Conservation (phyloP, 495 filamentous ascomycete genomes). For the Corynascus novoguineensis region DNA sequence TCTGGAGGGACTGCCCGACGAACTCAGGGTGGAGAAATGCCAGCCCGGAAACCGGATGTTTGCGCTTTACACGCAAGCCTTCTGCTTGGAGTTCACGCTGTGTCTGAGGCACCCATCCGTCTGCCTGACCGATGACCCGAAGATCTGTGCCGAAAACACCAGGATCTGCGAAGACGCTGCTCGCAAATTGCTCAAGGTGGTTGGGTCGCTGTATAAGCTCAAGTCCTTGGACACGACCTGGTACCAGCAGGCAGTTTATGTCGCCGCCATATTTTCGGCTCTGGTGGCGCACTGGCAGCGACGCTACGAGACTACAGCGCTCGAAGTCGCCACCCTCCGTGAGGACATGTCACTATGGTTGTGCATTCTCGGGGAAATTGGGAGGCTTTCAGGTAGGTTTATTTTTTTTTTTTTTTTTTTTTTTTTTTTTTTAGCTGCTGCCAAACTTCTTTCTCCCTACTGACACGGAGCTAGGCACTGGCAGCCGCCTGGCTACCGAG, state of each 20-base stretch:
- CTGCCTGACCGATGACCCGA: slow-evolving; percentile 53
- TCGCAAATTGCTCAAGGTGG: slow-evolving; percentile 55
- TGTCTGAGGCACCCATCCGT: slow-evolving; percentile 67
- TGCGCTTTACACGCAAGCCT: slow-evolving; percentile 44
- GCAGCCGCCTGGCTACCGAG: slow-evolving; percentile 31
- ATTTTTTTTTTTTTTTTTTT: no score
- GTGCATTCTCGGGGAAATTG: slow-evolving; percentile 59
- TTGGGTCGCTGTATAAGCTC: slow-evolving; percentile 52
- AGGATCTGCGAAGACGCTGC: slow-evolving; percentile 62
- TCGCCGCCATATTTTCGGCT: slow-evolving; percentile 67
- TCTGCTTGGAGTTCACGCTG: slow-evolving; percentile 44
- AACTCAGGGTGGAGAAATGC: slow-evolving; percentile 44
- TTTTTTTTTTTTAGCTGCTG: no score
- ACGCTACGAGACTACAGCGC: slow-evolving; percentile 49
- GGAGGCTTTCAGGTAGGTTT: slow-evolving; percentile 54
- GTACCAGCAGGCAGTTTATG: slow-evolving; percentile 64
- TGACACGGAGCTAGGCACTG: slow-evolving; percentile 26
- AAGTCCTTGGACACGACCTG: slow-evolving; percentile 78
- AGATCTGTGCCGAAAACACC: slow-evolving; percentile 59
- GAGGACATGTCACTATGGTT: slow-evolving; percentile 67
- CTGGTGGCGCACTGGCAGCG: slow-evolving; percentile 66
- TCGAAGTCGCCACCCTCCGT: slow-evolving; percentile 51
- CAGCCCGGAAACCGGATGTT: slow-evolving; percentile 50
- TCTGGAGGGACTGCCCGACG: slow-evolving; percentile 51
- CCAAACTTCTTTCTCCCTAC: no score